Percentiles rank a stretch among this genome's conserved stretches.
Evolutionary conservation across 441 rosid genomes (phyloP).

Genomic region (Adansonia madagascariensis): DNA sequence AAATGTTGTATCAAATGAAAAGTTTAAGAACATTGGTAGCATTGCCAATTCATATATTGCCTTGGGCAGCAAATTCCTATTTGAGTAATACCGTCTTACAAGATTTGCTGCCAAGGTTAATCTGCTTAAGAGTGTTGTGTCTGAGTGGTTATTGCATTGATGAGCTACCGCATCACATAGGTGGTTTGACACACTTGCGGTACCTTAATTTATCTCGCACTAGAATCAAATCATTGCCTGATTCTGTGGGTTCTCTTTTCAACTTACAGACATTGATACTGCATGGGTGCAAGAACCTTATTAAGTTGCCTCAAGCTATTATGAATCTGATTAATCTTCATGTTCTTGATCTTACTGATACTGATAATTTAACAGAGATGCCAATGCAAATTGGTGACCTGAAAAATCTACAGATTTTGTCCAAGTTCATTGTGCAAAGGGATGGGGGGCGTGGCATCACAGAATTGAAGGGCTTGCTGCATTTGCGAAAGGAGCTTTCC

Average conservation of each 20-base stretch:
- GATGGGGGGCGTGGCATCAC: not conserved
- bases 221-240: constrained; percentile 22
- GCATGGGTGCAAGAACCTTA: constrained; percentile 23
- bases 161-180: constrained; percentile 25
- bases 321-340: constrained; percentile 25
- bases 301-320: constrained; percentile 18
- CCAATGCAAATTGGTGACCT: constrained; percentile 15
- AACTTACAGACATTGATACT: constrained; percentile 28
- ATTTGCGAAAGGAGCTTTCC: constrained; percentile 15
- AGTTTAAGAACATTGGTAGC: constrained; percentile 25
- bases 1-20: constrained; percentile 4
- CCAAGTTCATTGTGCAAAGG: constrained; percentile 26
- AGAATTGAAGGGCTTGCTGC: constrained; percentile 20
- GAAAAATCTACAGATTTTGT: constrained; percentile 17
- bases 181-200: constrained; percentile 24
- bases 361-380: constrained; percentile 12
- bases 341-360: constrained; percentile 23
- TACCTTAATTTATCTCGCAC: constrained; percentile 23
- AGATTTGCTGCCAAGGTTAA: constrained; percentile 21
- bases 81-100: constrained; percentile 15
- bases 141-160: constrained; percentile 28
- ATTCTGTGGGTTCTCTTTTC: constrained; percentile 25
- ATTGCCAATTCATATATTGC: constrained; percentile 6
- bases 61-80: constrained; percentile 10
- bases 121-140: constrained; percentile 22